Base-by-base conservation (phyloP, 2,329 filamentous ascomycete genomes). In the Fusarium sp. region DNA sequence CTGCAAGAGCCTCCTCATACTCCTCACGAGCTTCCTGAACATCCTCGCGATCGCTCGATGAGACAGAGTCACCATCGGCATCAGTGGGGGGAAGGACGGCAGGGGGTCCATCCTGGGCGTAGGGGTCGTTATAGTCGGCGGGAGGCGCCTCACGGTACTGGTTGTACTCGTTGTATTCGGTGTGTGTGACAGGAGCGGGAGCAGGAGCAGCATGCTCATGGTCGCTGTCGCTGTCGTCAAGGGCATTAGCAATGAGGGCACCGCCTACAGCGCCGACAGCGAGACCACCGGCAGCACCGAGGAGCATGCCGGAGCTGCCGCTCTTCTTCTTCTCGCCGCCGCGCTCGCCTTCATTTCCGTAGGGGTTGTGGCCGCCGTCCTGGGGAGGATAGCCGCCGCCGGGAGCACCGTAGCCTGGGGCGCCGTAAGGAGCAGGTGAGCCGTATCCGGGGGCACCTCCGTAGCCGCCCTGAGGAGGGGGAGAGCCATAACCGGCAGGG, bases 251-350 rank as follows among this genome's bases (percentile, higher is more conserved):
- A 63, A 92, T 83, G 54, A 90, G 77, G 4, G 89, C 91, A 60
- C 90, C 90, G 27, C 88, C 91, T 43, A 90, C 79, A 64, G 86
- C 87, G 74, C 90, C 89, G 14, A 87, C 82, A 1, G 88, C 90
- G 23, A 92, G 79, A 81, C 91, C 91, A 39, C 86, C 91, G 11
- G 88, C 88, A 60, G 88, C 91, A 50, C 87, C 90, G 25, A 90
- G 85, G 52, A 92, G 82, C 79, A 91, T 85, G 76, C 87, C 88
- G 23, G 87, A 88, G 73, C 85, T 87, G 67, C 86, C 85, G 45
- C 82, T 82, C 76, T 84, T 83, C 73, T 85, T 81, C 72, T 78
- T 66, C n/a, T 76, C 37, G 35, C 61, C 37, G 34, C 63, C 50
- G 13, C 72, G 67, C 13, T 78, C 65, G 34, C 75, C 77, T 37